Evolutionary conservation across 192 early-diverging fungal species (phyloP).

Genomic region (Coemansia nantahalensis): DNA sequence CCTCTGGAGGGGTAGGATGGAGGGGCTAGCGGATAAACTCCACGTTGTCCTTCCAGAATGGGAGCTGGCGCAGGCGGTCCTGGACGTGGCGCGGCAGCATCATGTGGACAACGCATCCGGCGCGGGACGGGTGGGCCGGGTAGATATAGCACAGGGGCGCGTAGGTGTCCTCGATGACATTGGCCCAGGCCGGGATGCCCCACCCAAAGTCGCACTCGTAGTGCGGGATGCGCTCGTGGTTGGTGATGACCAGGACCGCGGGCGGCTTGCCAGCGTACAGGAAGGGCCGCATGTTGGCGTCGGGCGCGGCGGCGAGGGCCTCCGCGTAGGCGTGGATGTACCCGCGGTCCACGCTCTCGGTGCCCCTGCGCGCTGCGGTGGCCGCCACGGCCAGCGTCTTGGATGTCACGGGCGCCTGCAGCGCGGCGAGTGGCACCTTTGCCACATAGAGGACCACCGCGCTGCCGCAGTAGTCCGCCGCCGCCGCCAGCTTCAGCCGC

Average conservation of each 20-base stretch:
- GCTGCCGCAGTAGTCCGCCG: neutral
- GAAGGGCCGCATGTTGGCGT: neutral
- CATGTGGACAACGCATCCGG: neutral
- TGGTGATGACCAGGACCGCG: neutral
- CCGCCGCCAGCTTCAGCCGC: neutral
- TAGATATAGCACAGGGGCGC: neutral
- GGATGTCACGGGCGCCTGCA: neutral
- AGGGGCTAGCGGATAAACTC: too few relatives aligned
- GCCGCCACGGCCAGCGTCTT: neutral
- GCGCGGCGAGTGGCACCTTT: neutral
- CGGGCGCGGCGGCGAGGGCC: neutral
- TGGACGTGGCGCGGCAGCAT: neutral
- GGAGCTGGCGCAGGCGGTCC: neutral
- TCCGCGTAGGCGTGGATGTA: constrained; percentile 1
- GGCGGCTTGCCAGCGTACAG: neutral
- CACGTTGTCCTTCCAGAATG: neutral
- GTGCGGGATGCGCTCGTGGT: neutral
- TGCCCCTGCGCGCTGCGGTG: neutral
- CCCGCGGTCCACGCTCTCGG: neutral
- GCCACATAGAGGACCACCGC: neutral
- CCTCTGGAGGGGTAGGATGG: too few relatives aligned
- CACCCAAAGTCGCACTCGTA: constrained; percentile 13
- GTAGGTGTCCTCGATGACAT: neutral
- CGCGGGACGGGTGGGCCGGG: neutral
- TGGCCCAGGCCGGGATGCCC: constrained; percentile 6